A percentile compares a stretch with the other conserved stretches of the same genome.
Evolutionary conservation across 75 land plant genomes (phyloP).

Genomic region (Azolla pinnata): DNA sequence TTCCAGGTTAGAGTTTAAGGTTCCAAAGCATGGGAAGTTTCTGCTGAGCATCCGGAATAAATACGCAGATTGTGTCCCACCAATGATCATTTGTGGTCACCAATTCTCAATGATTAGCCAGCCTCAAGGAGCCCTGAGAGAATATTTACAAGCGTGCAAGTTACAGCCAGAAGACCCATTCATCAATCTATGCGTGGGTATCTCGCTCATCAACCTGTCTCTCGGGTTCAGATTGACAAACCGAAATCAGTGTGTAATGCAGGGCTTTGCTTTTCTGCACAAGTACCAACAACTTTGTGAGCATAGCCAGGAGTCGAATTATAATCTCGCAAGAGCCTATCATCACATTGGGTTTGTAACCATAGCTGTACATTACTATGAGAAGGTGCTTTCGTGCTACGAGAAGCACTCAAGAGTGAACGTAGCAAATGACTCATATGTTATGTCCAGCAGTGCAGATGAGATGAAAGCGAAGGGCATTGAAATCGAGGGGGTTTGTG

Average conservation of each 20-base stretch:
- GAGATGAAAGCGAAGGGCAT: slow-evolving; percentile 8
- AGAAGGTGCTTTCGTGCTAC: slow-evolving; percentile 59
- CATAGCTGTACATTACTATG: slow-evolving; percentile 73
- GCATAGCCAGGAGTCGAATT: slow-evolving; percentile 79
- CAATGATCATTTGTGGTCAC: slow-evolving; percentile 67
- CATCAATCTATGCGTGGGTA: slow-evolving; percentile 81
- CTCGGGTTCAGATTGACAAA: slow-evolving; percentile 72
- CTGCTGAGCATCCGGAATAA: slow-evolving; percentile 40
- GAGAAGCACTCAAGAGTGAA: slow-evolving; percentile 47
- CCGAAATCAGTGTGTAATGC: slow-evolving; percentile 59
- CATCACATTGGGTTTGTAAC: slow-evolving; percentile 83
- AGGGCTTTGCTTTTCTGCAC: slow-evolving; percentile 78
- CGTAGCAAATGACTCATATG: slow-evolving; percentile 34
- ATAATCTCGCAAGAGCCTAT: slow-evolving; percentile 78
- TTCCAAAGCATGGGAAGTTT: slow-evolving; percentile 60
- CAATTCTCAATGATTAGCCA: slow-evolving; percentile 63
- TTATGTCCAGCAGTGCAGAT: background rate
- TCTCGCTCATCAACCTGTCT: slow-evolving; percentile 66
- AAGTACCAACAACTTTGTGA: slow-evolving; percentile 61
- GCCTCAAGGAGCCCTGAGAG: slow-evolving; percentile 70
- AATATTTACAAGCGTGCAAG: slow-evolving; percentile 76
- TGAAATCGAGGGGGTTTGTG: slow-evolving; percentile 43
- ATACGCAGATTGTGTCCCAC: slow-evolving; percentile 57
- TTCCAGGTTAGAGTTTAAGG: slow-evolving; percentile 36
- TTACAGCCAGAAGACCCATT: slow-evolving; percentile 77